Conservation (phyloP, 768 basidiomycete species). For the Hortiboletus campestris region DNA sequence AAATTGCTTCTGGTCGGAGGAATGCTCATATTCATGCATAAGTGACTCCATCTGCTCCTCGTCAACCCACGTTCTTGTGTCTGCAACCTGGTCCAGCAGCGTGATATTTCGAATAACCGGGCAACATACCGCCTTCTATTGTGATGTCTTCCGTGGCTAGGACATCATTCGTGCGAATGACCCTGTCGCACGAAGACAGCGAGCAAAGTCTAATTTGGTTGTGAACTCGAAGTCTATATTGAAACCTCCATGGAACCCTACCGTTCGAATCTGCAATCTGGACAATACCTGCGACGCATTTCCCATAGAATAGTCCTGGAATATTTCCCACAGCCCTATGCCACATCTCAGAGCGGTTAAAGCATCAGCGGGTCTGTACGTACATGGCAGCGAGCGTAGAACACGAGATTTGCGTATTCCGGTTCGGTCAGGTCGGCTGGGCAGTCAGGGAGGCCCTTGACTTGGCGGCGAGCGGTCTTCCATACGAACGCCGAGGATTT, state of each 20-base stretch:
- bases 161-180: too few relatives aligned
- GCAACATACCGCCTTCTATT: background rate
- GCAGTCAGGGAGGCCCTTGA: background rate
- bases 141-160: background rate
- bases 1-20: background rate
- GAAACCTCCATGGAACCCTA: background rate
- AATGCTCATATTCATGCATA: background rate
- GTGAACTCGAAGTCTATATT: background rate
- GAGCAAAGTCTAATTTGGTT: background rate
- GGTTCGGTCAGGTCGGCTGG: slow-evolving; percentile 2
- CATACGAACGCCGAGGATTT: background rate
- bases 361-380: background rate
- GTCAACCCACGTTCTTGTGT: background rate
- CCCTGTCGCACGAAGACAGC: too few relatives aligned
- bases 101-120: background rate
- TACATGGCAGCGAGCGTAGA: background rate
- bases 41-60: background rate
- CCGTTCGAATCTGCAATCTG: background rate
- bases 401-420: background rate
- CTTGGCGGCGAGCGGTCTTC: background rate
- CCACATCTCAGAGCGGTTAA: background rate
- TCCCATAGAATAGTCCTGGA: background rate
- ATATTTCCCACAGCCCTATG: background rate
- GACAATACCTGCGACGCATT: background rate
- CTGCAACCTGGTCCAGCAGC: background rate